A percentile compares a stretch with the other conserved stretches of the same genome.
These are phyloP conservation scores for Lojkania enalia DNA, from an alignment of 2,329 filamentous ascomycete species.

Conservation along the genomic window DNA sequence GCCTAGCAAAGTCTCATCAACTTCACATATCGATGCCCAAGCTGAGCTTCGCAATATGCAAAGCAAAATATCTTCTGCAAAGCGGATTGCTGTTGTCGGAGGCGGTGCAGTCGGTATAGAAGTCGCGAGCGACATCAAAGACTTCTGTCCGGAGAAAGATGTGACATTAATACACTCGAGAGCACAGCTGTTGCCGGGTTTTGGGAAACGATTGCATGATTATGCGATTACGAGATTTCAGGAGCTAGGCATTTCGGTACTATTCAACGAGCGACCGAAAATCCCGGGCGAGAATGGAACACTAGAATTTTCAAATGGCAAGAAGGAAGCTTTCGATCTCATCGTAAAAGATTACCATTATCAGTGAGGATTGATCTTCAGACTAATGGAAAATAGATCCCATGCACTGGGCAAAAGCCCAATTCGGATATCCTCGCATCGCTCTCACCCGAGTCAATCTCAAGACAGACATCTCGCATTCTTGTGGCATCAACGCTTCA, in stretches of 20 bases:
- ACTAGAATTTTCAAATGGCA: constrained; percentile 51
- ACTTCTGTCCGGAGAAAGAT: constrained; percentile 58
- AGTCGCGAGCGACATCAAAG: constrained; percentile 63
- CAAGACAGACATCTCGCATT: constrained; percentile 53
- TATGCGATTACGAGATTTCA: constrained; percentile 48
- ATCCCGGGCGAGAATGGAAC: constrained; percentile 42
- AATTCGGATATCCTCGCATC: constrained; percentile 55
- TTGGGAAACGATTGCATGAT: constrained; percentile 47
- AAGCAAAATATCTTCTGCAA: constrained; percentile 49
- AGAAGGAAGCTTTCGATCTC: constrained; percentile 53
- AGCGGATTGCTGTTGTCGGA: constrained; percentile 53
- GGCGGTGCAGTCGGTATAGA: constrained; percentile 66
- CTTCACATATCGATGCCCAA: constrained; percentile 50
- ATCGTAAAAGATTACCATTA: constrained; percentile 49
- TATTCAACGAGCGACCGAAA: constrained; percentile 56
- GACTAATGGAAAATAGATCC: no score
- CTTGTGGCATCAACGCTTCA: constrained; percentile 62
- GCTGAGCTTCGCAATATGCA: constrained; percentile 53
- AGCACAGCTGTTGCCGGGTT: constrained; percentile 56
- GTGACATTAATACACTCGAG: constrained; percentile 64
- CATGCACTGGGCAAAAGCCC: constrained; percentile 63
- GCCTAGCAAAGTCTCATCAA: constrained; percentile 54
- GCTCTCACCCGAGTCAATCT: constrained; percentile 52
- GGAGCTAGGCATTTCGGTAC: constrained; percentile 54
- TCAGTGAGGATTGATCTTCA: no score